These are phyloP conservation scores for Neurospora sp. DNA, from an alignment of 495 filamentous ascomycete species.

Conservation along the genomic window DNA sequence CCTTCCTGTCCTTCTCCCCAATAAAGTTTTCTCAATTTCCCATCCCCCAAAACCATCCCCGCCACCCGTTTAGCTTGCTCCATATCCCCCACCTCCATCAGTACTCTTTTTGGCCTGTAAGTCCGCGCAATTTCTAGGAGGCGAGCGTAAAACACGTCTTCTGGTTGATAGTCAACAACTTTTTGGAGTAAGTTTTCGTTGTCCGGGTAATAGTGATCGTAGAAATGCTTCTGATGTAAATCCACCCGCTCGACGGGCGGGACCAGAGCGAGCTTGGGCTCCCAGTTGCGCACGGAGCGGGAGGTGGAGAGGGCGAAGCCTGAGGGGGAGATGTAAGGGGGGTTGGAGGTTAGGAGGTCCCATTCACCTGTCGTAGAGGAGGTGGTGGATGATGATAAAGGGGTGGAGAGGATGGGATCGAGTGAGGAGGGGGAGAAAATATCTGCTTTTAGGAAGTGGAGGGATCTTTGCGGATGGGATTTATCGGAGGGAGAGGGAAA, in stretches of 20 bases:
- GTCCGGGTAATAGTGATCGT: constrained; percentile 34
- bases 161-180: constrained; percentile 16
- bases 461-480: background rate
- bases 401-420: constrained; percentile 1
- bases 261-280: constrained; percentile 71
- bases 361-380: constrained; percentile 14
- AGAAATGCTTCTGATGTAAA: background rate
- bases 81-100: constrained; percentile 50
- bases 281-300: constrained; percentile 66
- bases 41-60: constrained; percentile 19
- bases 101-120: constrained; percentile 29
- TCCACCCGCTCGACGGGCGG: constrained; percentile 19
- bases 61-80: constrained; percentile 50
- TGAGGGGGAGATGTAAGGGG: constrained; percentile 70
- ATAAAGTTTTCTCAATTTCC: background rate
- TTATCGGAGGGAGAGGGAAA: background rate
- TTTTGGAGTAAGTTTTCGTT: constrained; percentile 17
- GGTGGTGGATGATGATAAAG: background rate
- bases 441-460: constrained; percentile 45
- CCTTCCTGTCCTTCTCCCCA: background rate
- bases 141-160: constrained; percentile 50
- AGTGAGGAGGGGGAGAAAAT: constrained; percentile 32
- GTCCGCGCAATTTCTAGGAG: constrained; percentile 31
- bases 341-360: constrained; percentile 79
- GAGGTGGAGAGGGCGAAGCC: constrained; percentile 47